Conservation (phyloP, 2,329 filamentous ascomycete genomes). For the Ophiostoma sp. region DNA sequence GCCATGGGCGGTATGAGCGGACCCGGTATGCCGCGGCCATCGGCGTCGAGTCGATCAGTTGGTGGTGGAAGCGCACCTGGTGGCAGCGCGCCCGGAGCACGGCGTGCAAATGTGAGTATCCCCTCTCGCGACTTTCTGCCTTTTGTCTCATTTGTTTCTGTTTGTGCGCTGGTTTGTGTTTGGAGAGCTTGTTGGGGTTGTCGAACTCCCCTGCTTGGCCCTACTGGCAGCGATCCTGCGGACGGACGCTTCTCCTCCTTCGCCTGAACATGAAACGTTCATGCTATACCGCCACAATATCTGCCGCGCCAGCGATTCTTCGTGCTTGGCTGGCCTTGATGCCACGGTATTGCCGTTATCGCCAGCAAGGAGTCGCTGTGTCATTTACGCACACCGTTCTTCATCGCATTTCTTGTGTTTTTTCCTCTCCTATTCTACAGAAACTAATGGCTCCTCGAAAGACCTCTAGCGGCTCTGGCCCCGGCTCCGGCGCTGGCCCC, state of each 20-base stretch:
- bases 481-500: not conserved
- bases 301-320: conserved; percentile 9
- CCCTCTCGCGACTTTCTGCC: not conserved
- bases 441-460: conserved; percentile 27
- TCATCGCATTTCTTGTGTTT: not conserved
- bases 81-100: conserved; percentile 44
- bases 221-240: conserved; percentile 13
- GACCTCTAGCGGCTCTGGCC: conserved; percentile 55
- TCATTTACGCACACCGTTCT: not conserved
- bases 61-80: conserved; percentile 30
- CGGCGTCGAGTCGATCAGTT: conserved; percentile 62
- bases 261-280: conserved; percentile 28
- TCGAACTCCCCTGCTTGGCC: not conserved
- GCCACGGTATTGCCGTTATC: conserved; percentile 10
- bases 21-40: conserved; percentile 52
- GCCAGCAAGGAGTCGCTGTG: not conserved
- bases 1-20: conserved; percentile 47
- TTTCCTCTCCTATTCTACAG: not conserved
- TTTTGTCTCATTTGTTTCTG: not conserved
- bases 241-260: conserved; percentile 5
- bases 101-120: conserved; percentile 59
- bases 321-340: not conserved
- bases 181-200: not conserved
- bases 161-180: not conserved
- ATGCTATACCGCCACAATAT: conserved; percentile 25